A percentile compares a stretch with the other conserved stretches of the same genome.
Evolutionary conservation across 805 yeast genomes (phyloP).

Genomic region (Hanseniaspora jakobsenii): DNA sequence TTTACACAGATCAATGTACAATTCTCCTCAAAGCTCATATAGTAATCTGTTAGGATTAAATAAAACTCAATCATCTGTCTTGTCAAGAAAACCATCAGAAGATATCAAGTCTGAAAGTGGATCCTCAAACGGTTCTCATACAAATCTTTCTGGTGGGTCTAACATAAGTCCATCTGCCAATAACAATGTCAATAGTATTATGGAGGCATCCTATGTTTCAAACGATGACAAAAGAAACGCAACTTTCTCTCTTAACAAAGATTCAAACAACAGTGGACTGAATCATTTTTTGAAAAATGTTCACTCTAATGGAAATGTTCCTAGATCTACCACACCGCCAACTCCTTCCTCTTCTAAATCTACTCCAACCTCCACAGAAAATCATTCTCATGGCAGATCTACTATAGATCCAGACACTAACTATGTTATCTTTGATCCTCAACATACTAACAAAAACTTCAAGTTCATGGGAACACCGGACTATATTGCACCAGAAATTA

Average conservation of each 20-base stretch:
- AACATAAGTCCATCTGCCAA: neutral
- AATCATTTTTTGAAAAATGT: neutral
- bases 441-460: conserved; percentile 37
- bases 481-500: conserved; percentile 92
- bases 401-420: conserved; percentile 23
- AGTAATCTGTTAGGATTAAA: conserved; percentile 1
- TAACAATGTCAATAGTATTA: neutral
- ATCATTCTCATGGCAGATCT: neutral
- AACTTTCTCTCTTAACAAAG: neutral
- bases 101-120: neutral
- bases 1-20: conserved; percentile 1
- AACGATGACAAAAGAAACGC: neutral
- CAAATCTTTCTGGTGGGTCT: neutral
- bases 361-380: too few relatives aligned
- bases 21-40: conserved; percentile 6
- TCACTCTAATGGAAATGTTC: conserved; percentile 1
- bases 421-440: conserved; percentile 67
- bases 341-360: too few relatives aligned
- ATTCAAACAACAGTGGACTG: neutral
- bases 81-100: conserved; percentile 1
- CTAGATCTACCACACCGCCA: conserved; percentile 12
- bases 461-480: conserved; percentile 95
- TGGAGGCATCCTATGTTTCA: neutral
- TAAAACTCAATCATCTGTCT: neutral
- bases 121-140: neutral